Evolutionary conservation across 306 rosid species (phyloP).

Genomic region (Rubus parviflorus): DNA sequence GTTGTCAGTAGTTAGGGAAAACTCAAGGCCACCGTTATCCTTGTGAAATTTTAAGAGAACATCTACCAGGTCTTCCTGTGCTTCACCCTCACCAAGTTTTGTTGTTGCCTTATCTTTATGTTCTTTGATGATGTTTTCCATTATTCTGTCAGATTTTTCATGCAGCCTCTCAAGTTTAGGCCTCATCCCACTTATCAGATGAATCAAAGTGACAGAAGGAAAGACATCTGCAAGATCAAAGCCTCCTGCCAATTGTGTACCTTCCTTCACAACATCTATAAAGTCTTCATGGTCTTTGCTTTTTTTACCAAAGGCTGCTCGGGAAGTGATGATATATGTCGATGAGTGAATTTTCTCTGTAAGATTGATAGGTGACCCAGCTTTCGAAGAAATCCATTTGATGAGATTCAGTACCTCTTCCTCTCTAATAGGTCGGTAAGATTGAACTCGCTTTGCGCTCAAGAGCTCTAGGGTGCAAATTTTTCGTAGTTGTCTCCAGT

Average conservation of each 20-base stretch:
- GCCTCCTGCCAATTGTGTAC: conserved; percentile 13
- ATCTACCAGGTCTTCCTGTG: conserved; percentile 28
- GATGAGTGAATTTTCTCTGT: conserved; percentile 10
- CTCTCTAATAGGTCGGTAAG: conserved; percentile 42
- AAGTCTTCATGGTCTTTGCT: conserved; percentile 27
- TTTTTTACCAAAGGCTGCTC: conserved; percentile 37
- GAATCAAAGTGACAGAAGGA: conserved; percentile 33
- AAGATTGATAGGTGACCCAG: conserved; percentile 30
- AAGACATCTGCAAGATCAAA: conserved; percentile 38
- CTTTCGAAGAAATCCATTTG: conserved; percentile 21
- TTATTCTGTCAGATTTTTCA: conserved; percentile 16
- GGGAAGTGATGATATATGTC: conserved; percentile 16
- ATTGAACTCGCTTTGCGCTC: conserved; percentile 42
- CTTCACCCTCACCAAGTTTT: not conserved
- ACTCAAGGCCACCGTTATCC: not conserved
- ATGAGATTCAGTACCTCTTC: conserved; percentile 40
- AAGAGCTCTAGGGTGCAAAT: conserved; percentile 42
- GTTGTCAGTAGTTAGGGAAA: conserved; percentile 17
- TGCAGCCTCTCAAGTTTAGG: conserved; percentile 29
- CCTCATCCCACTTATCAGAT: conserved; percentile 18
- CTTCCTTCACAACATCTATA: conserved; percentile 2
- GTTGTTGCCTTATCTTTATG: conserved; percentile 1
- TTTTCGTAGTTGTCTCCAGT: conserved; percentile 56
- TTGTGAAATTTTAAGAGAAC: conserved; percentile 22
- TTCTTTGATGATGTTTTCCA: conserved; percentile 37